Conservation (phyloP, 2,329 filamentous ascomycete species). For the Celoporthe dispersa region DNA sequence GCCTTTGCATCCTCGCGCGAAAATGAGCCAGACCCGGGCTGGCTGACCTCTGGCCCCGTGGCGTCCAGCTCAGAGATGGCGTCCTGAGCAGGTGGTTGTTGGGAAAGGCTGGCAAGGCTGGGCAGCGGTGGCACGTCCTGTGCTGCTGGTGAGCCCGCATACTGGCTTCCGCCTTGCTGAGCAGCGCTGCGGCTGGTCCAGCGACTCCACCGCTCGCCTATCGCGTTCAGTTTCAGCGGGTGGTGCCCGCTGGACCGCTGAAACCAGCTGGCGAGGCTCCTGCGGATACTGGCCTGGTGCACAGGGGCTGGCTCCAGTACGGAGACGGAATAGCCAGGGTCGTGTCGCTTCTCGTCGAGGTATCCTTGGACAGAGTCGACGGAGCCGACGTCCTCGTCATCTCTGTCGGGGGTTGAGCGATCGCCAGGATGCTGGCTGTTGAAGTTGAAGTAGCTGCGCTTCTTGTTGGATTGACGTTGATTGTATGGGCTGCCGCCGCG, state of each 20-base stretch:
- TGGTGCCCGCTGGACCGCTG: slow-evolving; percentile 19
- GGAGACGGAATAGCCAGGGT: slow-evolving; percentile 14
- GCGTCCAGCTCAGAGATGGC: slow-evolving; percentile 1
- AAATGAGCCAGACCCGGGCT: neutral
- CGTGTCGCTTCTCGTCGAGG: slow-evolving; percentile 24
- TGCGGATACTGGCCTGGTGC: slow-evolving; percentile 24
- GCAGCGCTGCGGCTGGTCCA: neutral
- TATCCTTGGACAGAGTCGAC: slow-evolving; percentile 15
- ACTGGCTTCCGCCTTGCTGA: slow-evolving; percentile 3
- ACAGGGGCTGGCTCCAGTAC: slow-evolving; percentile 15
- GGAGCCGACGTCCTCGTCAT: slow-evolving; percentile 1
- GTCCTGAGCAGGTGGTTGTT: slow-evolving; percentile 8
- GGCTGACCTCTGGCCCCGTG: neutral
- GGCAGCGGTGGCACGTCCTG: slow-evolving; percentile 20
- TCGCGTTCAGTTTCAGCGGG: slow-evolving; percentile 23
- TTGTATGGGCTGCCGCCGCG: neutral
- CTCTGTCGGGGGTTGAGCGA: slow-evolving; percentile 3
- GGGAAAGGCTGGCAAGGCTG: neutral
- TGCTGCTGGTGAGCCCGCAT: neutral
- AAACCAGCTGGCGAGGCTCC: slow-evolving; percentile 26
- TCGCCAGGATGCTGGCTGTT: neutral
- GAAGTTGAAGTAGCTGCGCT: slow-evolving; percentile 6
- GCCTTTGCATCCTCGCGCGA: slow-evolving; percentile 19
- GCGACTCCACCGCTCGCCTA: slow-evolving; percentile 3
- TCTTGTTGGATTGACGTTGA: slow-evolving; percentile 4